Evolutionary conservation across 2,329 filamentous ascomycete genomes (phyloP), one percentile per base, ranked within the genome.

Genomic region (Nannizziopsis arthrosporioides): DNA sequence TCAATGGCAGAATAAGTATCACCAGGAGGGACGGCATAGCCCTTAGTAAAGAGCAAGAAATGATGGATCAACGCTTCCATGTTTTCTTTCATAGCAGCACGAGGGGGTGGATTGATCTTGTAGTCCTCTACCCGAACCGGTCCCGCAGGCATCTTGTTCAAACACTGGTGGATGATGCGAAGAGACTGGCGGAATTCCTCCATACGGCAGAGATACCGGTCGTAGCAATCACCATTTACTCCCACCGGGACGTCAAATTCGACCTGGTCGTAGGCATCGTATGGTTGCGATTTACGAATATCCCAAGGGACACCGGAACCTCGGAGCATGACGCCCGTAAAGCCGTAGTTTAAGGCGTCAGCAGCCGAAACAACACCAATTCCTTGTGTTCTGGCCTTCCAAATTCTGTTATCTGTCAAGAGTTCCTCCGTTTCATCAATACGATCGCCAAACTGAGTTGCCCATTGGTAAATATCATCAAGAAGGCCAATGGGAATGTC

Each of bases 61-160:
- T 98, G 92, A 73, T 98, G 92, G 65, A 98, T 98, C 38, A 98
- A 79, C 35, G 92, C 89, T 73, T 98, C 92, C 93, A 98, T 98
- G 75, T 98, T 98, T 80, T 98, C 92, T 79, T 98, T 98, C 92
- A 98, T 98, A 62, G 92, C 92, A 39, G 86, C 77, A 63, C 92
- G 82, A n/a, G 92, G 93, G 53, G 92, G 92, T 17, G 92, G 92
- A 2, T 86, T 84, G 62, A 98, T 80, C 80, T 98, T 98, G 81
- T 96, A 98, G 71, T 98, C 92, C 71, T 98, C 92, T 37, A 95
- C 87, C 58, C 90, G 85, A 64, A 96, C 79, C 45, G 92, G 92
- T 22, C 92, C 92, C 42, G 85, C 77, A 42, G 93, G 90, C 86
- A 98, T 98, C 75, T 98, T 87, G 77, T 98, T 96, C 59, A 98